Conservation (phyloP, 73 alveolate genomes). For the Stentor roeselii region DNA sequence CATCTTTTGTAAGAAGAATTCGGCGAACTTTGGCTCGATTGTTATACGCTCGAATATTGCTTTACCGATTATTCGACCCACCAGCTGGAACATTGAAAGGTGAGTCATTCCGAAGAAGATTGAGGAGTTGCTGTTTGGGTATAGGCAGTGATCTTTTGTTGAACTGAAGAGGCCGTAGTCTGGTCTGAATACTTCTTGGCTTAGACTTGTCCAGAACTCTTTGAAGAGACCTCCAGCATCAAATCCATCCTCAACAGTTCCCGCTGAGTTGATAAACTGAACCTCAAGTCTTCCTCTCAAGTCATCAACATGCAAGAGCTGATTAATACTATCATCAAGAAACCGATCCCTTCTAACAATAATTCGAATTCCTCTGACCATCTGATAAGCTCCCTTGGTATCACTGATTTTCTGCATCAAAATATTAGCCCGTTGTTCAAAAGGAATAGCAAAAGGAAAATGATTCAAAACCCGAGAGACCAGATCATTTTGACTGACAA, state of each 20-base stretch:
- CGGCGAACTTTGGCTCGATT: constrained; percentile 86
- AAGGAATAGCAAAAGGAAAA: constrained; percentile 75
- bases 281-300: constrained; percentile 55
- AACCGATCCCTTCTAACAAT: constrained; percentile 49
- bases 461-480: constrained; percentile 32
- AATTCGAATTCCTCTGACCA: constrained; percentile 35
- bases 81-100: constrained; percentile 73
- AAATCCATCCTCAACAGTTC: constrained; percentile 83
- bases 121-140: constrained; percentile 67
- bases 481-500: constrained; percentile 24
- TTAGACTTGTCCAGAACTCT: constrained; percentile 77
- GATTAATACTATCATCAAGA: constrained; percentile 61
- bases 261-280: constrained; percentile 49
- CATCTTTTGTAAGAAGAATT: constrained; percentile 79
- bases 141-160: constrained; percentile 76
- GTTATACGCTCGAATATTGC: constrained; percentile 89
- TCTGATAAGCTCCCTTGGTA: constrained; percentile 27
- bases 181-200: constrained; percentile 87
- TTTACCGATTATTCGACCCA: constrained; percentile 89
- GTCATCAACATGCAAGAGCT: constrained; percentile 48
- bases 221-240: constrained; percentile 96
- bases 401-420: constrained; percentile 42
- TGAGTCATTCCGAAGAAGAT: constrained; percentile 50
- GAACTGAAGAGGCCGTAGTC: constrained; percentile 77
- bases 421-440: constrained; percentile 56